These are phyloP conservation scores for Potentilla sterilis DNA, from an alignment of 306 rosid genomes.

Conservation along the genomic window DNA sequence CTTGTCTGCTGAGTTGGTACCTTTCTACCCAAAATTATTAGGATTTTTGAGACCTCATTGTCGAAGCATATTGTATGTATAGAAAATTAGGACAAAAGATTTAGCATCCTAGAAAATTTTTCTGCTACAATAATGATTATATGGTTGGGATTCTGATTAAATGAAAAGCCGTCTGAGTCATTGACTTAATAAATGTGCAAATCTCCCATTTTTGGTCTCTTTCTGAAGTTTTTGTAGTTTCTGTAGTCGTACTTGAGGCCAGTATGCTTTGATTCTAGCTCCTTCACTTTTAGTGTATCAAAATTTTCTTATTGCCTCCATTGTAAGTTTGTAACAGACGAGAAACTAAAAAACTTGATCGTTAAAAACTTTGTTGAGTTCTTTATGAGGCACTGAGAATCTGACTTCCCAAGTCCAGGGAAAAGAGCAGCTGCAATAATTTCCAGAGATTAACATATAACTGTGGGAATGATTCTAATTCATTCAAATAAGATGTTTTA, in stretches of 20 bases:
- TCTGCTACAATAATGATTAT: constrained; percentile 26
- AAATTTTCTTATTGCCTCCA: not conserved
- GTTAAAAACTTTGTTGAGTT: not conserved
- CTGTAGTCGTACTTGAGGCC: not conserved
- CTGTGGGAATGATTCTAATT: not conserved
- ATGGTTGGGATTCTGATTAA: constrained; percentile 22
- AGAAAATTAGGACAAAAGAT: constrained; percentile 36
- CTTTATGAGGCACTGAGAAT: not conserved
- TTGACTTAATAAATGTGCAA: not conserved
- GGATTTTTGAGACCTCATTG: constrained; percentile 35
- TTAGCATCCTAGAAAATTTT: constrained; percentile 27
- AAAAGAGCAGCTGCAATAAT: not conserved
- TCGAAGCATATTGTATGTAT: constrained; percentile 32
- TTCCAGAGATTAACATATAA: not conserved
- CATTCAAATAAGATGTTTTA: not conserved
- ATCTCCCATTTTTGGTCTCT: constrained; percentile 8
- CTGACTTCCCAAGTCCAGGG: not conserved
- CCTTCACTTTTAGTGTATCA: not conserved
- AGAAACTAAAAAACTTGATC: not conserved
- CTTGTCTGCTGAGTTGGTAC: constrained; percentile 26
- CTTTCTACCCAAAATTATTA: constrained; percentile 13
- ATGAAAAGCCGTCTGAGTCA: constrained; percentile 22
- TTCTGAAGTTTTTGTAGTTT: constrained; percentile 15
- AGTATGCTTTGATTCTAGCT: not conserved
- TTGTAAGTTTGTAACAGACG: not conserved